These are phyloP conservation scores for Hypoxylon fragiforme DNA, from an alignment of 495 filamentous ascomycete genomes.

Conservation along the genomic window DNA sequence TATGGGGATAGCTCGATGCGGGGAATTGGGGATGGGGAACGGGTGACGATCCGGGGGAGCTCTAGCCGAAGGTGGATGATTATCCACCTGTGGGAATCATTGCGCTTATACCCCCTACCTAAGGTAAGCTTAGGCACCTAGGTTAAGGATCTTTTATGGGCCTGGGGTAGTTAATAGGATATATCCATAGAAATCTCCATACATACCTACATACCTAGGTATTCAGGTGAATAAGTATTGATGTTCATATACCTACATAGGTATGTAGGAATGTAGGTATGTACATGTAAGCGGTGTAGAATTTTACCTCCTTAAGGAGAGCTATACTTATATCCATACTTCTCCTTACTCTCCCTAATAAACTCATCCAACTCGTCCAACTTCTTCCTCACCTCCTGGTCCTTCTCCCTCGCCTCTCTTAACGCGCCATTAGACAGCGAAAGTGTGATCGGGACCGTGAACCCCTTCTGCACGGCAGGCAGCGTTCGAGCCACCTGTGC, in stretches of 20 bases:
- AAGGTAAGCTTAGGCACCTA: background rate
- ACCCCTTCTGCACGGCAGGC: conserved; percentile 72
- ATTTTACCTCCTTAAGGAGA: too few species aligned
- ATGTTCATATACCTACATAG: background rate
- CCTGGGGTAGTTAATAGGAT: too few species aligned
- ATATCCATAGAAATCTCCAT: too few species aligned
- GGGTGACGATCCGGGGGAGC: conserved; percentile 31
- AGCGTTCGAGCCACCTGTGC: conserved; percentile 63
- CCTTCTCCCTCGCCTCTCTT: conserved; percentile 16
- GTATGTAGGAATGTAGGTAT: too few species aligned
- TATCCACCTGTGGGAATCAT: conserved; percentile 31
- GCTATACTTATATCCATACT: conserved; percentile 45
- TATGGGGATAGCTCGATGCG: too few species aligned
- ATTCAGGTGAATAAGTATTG: background rate
- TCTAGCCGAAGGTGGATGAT: conserved; percentile 29
- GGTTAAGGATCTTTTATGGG: too few species aligned
- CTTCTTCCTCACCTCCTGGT: conserved; percentile 33
- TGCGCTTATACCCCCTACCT: background rate
- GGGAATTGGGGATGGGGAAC: conserved; percentile 15
- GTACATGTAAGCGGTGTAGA: background rate
- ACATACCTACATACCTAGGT: too few species aligned
- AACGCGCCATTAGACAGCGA: conserved; percentile 7
- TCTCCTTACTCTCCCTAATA: conserved; percentile 39
- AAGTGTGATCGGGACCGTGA: conserved; percentile 59
- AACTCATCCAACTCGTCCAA: conserved; percentile 22